A percentile compares a stretch with the other conserved stretches of the same genome.
Evolutionary conservation across 371 early-diverging fungal genomes (phyloP).

Genomic region (Mortierella sp.): DNA sequence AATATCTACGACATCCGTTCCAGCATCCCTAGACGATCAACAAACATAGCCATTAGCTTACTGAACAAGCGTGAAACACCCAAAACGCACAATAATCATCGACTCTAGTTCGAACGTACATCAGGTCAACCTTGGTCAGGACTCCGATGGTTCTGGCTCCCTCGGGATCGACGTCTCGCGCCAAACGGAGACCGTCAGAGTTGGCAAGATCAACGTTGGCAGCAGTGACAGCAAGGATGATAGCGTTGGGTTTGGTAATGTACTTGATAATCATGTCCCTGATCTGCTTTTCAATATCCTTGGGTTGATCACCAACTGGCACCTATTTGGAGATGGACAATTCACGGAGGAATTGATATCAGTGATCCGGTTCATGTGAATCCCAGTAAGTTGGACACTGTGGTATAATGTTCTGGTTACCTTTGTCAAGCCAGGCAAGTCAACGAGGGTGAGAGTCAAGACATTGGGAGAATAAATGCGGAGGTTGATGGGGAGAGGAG

Average conservation of each 20-base stretch:
- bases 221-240: slow-evolving; percentile 98
- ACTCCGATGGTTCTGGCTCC: slow-evolving; percentile 99
- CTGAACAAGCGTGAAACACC: not conserved
- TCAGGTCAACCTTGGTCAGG: slow-evolving; percentile 98
- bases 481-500: slow-evolving; percentile 95
- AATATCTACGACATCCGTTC: slow-evolving; percentile 99
- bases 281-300: slow-evolving; percentile 98
- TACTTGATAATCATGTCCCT: slow-evolving; percentile 97
- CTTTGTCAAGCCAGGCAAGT: slow-evolving; percentile 98
- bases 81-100: no score
- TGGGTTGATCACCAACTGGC: slow-evolving; percentile 98
- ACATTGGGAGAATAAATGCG: slow-evolving; percentile 96
- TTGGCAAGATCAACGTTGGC: slow-evolving; percentile 99
- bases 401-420: slow-evolving; percentile 33
- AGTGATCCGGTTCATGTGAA: not conserved
- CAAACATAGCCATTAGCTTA: not conserved
- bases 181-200: slow-evolving; percentile 97
- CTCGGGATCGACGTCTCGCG: slow-evolving; percentile 98
- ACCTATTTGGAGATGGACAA: slow-evolving; percentile 58
- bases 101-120: no score
- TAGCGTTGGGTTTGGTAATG: slow-evolving; percentile 94
- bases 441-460: slow-evolving; percentile 97
- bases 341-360: not conserved
- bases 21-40: slow-evolving; percentile 77
- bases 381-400: no score